Base-by-base conservation (phyloP, 2,329 filamentous ascomycete genomes). In the Lachnellula subtilissima region DNA sequence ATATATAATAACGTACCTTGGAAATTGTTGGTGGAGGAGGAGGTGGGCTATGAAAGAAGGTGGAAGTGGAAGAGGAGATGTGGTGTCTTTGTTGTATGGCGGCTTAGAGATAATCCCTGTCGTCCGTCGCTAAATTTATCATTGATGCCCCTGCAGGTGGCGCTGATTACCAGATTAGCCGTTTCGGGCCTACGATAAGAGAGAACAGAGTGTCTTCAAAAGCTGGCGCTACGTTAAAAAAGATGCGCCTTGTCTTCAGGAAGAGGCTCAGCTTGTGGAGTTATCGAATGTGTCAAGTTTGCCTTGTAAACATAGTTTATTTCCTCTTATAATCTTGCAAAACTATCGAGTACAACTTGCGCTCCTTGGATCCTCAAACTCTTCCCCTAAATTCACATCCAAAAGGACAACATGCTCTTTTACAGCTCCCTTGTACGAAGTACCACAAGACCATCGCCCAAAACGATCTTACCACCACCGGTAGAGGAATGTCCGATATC, bases 71-170 rank as follows among this genome's bases (percentile, higher is more conserved):
- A 57, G 61, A 65, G 60, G 59, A 59, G 59, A 65, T 61, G 54
- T 61, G 62, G 53, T 63, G 54, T 49, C 60, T 65, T 66, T 65
- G 62, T 60, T 52, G 28, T 2, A 37, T n/a, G 28, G 32, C 35
- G 45, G 50, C 25, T 56, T 36, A 15, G 23, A 22, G 45, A 22
- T 5, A 39, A 23, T 22, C 23, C 47, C 40, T 19, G 36, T 32
- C 52, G n/a, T 17, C 37, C 36, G 47, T 47, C 32, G 43, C 53
- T 55, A 55, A 55, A 40, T 55, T 42, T 55, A 55, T 40, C 53
- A 28, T 1, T 32, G 28, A 9, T 32, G 9, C 28, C 28, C 42
- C 50, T 25, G 46, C 55, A 32, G 28, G 28, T 32, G 28, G 28
- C 8, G 28, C 28, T 32, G 28, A 32, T 32, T 32, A 32, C 19